Evolutionary conservation across 108 stramenopile species (phyloP).

Genomic region (Cyclotella atomus): DNA sequence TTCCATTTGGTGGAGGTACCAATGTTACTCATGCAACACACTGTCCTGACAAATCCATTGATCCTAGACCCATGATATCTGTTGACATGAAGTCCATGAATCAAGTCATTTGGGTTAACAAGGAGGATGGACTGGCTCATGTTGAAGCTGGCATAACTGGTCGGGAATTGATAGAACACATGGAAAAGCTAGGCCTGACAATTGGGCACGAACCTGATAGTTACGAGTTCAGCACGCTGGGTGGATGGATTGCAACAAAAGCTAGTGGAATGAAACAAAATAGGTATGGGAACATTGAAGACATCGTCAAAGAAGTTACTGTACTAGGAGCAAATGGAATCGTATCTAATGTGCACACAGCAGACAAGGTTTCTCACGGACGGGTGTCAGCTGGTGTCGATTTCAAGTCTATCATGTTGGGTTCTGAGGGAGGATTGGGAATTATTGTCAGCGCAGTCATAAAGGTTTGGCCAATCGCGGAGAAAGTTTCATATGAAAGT

Average conservation of each 20-base stretch:
- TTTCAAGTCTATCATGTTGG: conserved; percentile 77
- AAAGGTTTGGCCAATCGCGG: conserved; percentile 84
- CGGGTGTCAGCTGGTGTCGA: conserved; percentile 85
- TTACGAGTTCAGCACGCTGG: conserved; percentile 94
- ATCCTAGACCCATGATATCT: conserved; percentile 86
- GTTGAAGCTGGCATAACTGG: conserved; percentile 93
- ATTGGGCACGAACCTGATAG: conserved; percentile 97
- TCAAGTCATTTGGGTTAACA: conserved; percentile 79
- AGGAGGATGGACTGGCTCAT: conserved; percentile 84
- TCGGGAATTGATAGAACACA: conserved; percentile 61
- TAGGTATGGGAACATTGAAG: conserved; percentile 96
- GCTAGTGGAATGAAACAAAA: conserved; percentile 97
- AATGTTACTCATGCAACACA: conserved; percentile 87
- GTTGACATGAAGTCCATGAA: conserved; percentile 91
- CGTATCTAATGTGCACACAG: conserved; percentile 56
- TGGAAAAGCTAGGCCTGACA: conserved; percentile 83
- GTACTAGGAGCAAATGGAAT: conserved; percentile 70
- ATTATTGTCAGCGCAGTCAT: conserved; percentile 90
- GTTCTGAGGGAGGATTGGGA: conserved; percentile 93
- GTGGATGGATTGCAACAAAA: conserved; percentile 97
- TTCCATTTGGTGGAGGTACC: conserved; percentile 96
- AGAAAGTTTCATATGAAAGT: conserved; percentile 67
- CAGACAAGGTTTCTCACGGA: conserved; percentile 54
- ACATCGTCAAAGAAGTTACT: conserved; percentile 85
- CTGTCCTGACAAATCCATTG: conserved; percentile 65